Base-by-base conservation (phyloP, 2,329 filamentous ascomycete genomes). In the Fusarium metavorans region DNA sequence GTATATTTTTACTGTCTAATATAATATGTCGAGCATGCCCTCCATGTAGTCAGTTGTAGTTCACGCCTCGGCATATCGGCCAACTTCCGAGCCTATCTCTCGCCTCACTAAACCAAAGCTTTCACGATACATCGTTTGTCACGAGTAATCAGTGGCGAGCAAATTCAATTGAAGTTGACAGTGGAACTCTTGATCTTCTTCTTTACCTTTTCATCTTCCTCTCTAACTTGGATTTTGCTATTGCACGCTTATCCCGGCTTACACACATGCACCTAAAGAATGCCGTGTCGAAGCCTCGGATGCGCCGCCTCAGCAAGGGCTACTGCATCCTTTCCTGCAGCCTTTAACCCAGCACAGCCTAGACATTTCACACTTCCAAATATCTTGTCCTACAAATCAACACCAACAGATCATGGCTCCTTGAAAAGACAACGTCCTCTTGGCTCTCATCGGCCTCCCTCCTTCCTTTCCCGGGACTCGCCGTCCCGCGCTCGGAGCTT, bases 21-120 rank as follows among this genome's bases (percentile, higher is more conserved):
- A 30, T 6, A 6, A 52, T n/a, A 10, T 52, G 25, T 52, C 14
- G 14, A 27, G 43, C 6, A 48, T 48, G 23, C 8, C 43, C 43
- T 48, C 48, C 25, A 27, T 50, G 14, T 50, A 50, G 18, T 27
- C 25, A 48, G 23, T 48, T 16, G 23, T 27, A 13, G 16, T 30
- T 8, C 13, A 10, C 57, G 11, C n/a, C 25, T 34, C 57, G 37
- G 52, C 43, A 60, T 34, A 30, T 66, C 68, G 68, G 69, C 37
- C 69, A 71, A 71, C 50, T 63, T 69, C 66, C 68, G 66, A 65
- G 18, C 20, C 35, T 30, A 8, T 34, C 48, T 25, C 35, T 48
- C 30, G 32, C 52, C n/a, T 57, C 32, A 37, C 52, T 35, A 45
- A 57, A 37, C 43, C 52, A 57, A 27, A 45, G n/a, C n/a, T 34